Base-by-base conservation (phyloP, 441 rosid species). In the Corymbia calophylla region DNA sequence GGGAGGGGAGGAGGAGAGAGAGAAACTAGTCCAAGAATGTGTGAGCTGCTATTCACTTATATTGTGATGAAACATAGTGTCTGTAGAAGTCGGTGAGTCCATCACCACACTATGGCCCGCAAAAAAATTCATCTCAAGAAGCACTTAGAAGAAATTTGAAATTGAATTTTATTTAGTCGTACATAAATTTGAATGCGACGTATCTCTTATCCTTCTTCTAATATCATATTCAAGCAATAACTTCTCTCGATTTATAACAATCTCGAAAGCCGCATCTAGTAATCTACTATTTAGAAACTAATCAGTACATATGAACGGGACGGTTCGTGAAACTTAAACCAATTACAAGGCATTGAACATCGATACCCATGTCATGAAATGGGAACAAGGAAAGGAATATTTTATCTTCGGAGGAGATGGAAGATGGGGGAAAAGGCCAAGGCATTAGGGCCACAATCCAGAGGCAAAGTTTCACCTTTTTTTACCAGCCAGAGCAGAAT, bases 301-400 rank as follows among this genome's bases (percentile, higher is more conserved):
- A 23, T 44, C 18, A n/a, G 7, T 23, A 44, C n/a, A 23, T 23
- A 2, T 7, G 17, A 23, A 77, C 9, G 18, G 4, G 51, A 6
- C 16, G n/a, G 3, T 77, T 23, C 7, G 84, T 3, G 0, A 77
- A 77, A 77, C n/a, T 77, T 77, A 77, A 44, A 12, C 51, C n/a
- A 51, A 77, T 44, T 5, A 39, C 0, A 1, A 44, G 29, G 51
- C 51, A 44, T 23, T 2, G 51, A 11, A 44, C 12, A 13, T 44
- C 4, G 84, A 12, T 77, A 77, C 53, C 51, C n/a, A 12, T 2
- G 84, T 77, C 53, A 44, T 44, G 47, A 77, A 77, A 39, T 23
- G 51, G n/a, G n/a, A 11, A 77, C 21, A 39, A 77, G 29, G 0
- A 39, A 19, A 6, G 82, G 49, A 39, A 19, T 39, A 73, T 73